These are phyloP conservation scores for Papiliotrema fonsecae DNA, from an alignment of 1,284 basidiomycete genomes.

Conservation along the genomic window DNA sequence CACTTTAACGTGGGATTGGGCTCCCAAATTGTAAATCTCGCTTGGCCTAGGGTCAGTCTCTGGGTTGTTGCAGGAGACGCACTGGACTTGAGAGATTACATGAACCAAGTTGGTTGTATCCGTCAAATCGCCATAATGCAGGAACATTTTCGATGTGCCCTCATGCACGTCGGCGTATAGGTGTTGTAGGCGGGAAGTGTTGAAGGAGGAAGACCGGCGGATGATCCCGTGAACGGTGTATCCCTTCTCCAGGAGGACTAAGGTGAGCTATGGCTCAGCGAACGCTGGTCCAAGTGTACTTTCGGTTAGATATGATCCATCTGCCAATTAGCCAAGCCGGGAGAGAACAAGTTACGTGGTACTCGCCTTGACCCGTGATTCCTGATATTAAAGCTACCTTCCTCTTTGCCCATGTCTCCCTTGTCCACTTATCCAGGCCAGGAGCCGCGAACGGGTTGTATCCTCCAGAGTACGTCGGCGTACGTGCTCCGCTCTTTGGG, in stretches of 20 bases:
- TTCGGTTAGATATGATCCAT: slow-evolving; percentile 12
- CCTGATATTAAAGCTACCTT: slow-evolving; percentile 83
- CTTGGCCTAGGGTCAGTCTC: slow-evolving; percentile 61
- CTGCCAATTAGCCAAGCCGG: slow-evolving; percentile 5
- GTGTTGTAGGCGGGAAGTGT: slow-evolving; percentile 83
- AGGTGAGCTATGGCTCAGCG: slow-evolving; percentile 46
- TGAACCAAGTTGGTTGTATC: slow-evolving; percentile 92
- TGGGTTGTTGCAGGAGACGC: slow-evolving; percentile 2
- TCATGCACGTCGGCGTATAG: slow-evolving; percentile 83
- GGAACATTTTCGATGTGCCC: slow-evolving; percentile 56
- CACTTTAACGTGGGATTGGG: slow-evolving; percentile 95
- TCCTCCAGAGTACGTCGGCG: background rate
- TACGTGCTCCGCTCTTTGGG: no score
- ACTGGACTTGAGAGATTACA: slow-evolving; percentile 77
- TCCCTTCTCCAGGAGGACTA: slow-evolving; percentile 76
- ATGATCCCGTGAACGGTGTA: slow-evolving; percentile 92
- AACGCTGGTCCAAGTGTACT: slow-evolving; percentile 11
- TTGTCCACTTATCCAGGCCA: slow-evolving; percentile 1
- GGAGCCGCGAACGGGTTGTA: slow-evolving; percentile 3
- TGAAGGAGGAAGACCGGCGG: slow-evolving; percentile 87
- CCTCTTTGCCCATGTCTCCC: slow-evolving; percentile 52
- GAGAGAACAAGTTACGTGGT: no score
- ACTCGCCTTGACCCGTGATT: slow-evolving; percentile 90
- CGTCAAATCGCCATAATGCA: slow-evolving; percentile 79
- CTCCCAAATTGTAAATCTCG: slow-evolving; percentile 90